Percentiles rank a stretch among this genome's conserved stretches.
phyloP scores from a whole-genome alignment of 164 flowering plant genomes.

The Hamamelis virginiana region DNA sequence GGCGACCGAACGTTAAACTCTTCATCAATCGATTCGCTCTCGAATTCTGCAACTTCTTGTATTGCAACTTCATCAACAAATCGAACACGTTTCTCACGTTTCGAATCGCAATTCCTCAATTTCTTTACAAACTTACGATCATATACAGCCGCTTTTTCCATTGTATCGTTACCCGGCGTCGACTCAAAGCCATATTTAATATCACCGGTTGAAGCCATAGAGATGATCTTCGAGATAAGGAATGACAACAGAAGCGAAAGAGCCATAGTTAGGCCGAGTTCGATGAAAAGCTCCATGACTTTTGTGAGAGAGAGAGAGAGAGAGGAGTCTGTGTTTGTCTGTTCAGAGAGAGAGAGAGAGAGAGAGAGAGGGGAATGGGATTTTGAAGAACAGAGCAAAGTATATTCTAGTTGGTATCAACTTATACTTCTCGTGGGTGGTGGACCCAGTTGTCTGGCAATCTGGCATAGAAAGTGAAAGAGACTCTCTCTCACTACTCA shows the following conservation, averaged over 20 bases:
- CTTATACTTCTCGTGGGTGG: neutral
- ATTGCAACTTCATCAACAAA: slow-evolving; percentile 18
- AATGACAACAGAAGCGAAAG: slow-evolving; percentile 33
- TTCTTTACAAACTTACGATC: neutral
- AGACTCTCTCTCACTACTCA: too few relatives aligned
- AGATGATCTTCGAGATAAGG: slow-evolving; percentile 35
- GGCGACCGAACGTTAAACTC: neutral
- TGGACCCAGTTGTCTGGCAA: slow-evolving; percentile 5
- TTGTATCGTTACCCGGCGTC: neutral
- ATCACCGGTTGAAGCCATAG: slow-evolving; percentile 13
- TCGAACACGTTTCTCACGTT: slow-evolving; percentile 8
- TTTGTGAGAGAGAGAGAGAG: neutral
- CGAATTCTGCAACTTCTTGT: neutral
- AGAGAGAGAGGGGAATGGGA: slow-evolving; percentile 1
- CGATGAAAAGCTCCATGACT: slow-evolving; percentile 41
- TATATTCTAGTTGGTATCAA: slow-evolving; percentile 29
- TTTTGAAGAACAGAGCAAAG: slow-evolving; percentile 37
- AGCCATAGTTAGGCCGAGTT: slow-evolving; percentile 29
- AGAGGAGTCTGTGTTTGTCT: neutral
- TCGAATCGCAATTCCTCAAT: slow-evolving; percentile 5
- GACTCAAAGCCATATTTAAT: neutral
- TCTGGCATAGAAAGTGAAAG: too few relatives aligned
- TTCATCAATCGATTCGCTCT: neutral
- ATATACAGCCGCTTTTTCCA: neutral
- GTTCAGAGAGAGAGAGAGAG: neutral